These are phyloP conservation scores for Trichosporon faecale DNA, from an alignment of 1,284 basidiomycete species.

Conservation along the genomic window DNA sequence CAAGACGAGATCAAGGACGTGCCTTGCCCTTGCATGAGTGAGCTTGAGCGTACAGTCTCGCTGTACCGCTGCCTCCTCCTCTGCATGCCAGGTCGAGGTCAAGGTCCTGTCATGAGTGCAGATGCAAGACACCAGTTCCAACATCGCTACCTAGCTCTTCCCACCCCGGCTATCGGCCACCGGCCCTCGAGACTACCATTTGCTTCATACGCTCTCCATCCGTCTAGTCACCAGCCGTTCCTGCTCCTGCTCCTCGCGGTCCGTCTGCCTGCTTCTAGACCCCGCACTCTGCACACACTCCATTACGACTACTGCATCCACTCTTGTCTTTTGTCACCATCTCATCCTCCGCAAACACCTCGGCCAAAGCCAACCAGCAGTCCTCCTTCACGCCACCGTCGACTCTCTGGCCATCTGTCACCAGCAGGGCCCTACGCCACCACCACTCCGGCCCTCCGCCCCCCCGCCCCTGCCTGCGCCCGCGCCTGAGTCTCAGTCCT, in stretches of 20 bases:
- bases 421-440: background rate
- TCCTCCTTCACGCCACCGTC: background rate
- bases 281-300: background rate
- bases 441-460: background rate
- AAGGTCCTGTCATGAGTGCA: no score
- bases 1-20: background rate
- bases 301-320: background rate
- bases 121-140: background rate
- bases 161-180: constrained; percentile 4
- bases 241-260: background rate
- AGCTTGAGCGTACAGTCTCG: background rate
- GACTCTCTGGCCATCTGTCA: background rate
- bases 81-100: no score
- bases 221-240: background rate
- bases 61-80: background rate
- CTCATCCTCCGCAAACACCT: background rate
- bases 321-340: constrained; percentile 7
- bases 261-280: background rate
- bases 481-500: background rate
- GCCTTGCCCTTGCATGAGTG: background rate
- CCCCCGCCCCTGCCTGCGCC: background rate
- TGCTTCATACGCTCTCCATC: background rate
- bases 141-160: background rate
- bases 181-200: background rate
- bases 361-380: background rate